Evolutionary conservation across 768 basidiomycete genomes (phyloP).

Genomic region (Phylloporus sp.): DNA sequence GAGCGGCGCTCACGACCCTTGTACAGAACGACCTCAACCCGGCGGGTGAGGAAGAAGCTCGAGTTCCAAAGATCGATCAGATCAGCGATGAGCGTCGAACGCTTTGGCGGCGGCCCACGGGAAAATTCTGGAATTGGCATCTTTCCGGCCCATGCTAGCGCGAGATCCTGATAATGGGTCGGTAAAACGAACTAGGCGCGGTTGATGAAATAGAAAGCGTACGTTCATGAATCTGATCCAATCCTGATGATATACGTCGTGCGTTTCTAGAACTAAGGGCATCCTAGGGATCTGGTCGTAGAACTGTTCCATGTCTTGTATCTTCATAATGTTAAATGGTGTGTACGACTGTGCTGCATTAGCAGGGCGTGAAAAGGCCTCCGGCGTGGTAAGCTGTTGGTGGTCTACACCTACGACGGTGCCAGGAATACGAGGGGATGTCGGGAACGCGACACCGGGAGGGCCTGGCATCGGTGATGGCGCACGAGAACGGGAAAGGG

Average conservation of each 20-base stretch:
- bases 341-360: slow-evolving; percentile 64
- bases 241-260: slow-evolving; percentile 74
- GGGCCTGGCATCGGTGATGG: slow-evolving; percentile 50
- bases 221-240: slow-evolving; percentile 80
- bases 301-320: slow-evolving; percentile 75
- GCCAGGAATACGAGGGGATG: slow-evolving; percentile 27
- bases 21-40: slow-evolving; percentile 77
- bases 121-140: slow-evolving; percentile 56
- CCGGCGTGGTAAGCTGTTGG: slow-evolving; percentile 53
- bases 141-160: slow-evolving; percentile 71
- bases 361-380: slow-evolving; percentile 69
- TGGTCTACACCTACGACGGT: slow-evolving; percentile 19
- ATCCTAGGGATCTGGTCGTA: slow-evolving; percentile 62
- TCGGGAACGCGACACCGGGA: slow-evolving; percentile 25
- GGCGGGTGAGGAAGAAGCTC: slow-evolving; percentile 68
- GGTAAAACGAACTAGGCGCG: neutral
- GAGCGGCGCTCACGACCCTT: slow-evolving; percentile 74
- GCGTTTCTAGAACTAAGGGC: slow-evolving; percentile 65
- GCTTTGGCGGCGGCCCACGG: slow-evolving; percentile 48
- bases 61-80: slow-evolving; percentile 77
- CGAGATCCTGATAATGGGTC: slow-evolving; percentile 50
- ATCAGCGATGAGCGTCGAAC: slow-evolving; percentile 59
- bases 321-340: slow-evolving; percentile 63
- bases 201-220: slow-evolving; percentile 16
- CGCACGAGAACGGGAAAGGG: slow-evolving; percentile 41